These are phyloP conservation scores for Elsinoe arachidis DNA, from an alignment of 2,329 filamentous ascomycete species.

Conservation along the genomic window DNA sequence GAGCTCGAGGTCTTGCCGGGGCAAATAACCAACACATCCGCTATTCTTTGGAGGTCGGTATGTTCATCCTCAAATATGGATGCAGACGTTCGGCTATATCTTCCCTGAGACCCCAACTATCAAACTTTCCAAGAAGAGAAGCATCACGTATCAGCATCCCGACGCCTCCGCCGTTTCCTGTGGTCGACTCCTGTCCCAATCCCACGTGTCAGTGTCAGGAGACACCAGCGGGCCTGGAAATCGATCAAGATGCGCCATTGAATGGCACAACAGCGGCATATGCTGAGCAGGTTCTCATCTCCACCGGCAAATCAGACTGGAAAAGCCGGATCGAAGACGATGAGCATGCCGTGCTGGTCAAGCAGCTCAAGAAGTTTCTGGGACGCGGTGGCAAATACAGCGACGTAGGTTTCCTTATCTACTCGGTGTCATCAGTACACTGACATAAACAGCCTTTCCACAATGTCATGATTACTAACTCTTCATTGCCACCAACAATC, in stretches of 20 bases:
- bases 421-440: slow-evolving; percentile 4
- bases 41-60: neutral
- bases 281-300: slow-evolving; percentile 73
- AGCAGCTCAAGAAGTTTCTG: slow-evolving; percentile 55
- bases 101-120: neutral
- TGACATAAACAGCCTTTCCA: slow-evolving; percentile 61
- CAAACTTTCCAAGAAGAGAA: neutral
- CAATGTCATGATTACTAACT: slow-evolving; percentile 66
- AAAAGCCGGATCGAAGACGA: slow-evolving; percentile 77
- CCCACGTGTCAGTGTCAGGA: slow-evolving; percentile 69
- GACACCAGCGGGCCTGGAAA: slow-evolving; percentile 57
- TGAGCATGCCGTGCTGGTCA: slow-evolving; percentile 50
- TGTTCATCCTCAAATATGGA: slow-evolving; percentile 24
- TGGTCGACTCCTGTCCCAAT: slow-evolving; percentile 56
- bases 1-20: no score
- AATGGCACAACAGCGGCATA: slow-evolving; percentile 72
- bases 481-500: slow-evolving; percentile 57
- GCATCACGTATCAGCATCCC: slow-evolving; percentile 28
- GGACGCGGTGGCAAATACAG: slow-evolving; percentile 35
- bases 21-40: no score
- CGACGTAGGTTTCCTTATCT: slow-evolving; percentile 33
- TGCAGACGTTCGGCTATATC: slow-evolving; percentile 15
- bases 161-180: slow-evolving; percentile 33
- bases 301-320: slow-evolving; percentile 76
- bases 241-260: slow-evolving; percentile 62